Percentiles rank a stretch among this genome's conserved stretches.
These are phyloP conservation scores for Xylaria polymorpha DNA, from an alignment of 2,329 filamentous ascomycete species.

Conservation along the genomic window DNA sequence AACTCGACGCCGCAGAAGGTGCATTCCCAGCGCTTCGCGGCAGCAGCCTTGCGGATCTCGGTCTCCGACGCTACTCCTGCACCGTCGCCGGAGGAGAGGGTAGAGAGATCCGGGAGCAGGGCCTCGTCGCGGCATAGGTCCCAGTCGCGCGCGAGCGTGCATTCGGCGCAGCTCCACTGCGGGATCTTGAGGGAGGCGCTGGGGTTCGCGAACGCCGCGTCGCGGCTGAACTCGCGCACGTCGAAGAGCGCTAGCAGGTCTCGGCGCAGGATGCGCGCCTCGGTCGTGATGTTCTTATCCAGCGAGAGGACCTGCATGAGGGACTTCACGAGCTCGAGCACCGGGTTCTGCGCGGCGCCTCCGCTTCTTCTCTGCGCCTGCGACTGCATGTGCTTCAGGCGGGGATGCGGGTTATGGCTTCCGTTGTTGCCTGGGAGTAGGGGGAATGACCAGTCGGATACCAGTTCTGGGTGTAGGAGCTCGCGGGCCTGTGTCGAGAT, in stretches of 20 bases:
- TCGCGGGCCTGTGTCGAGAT: constrained; percentile 88
- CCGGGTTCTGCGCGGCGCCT: constrained; percentile 68
- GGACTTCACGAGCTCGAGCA: constrained; percentile 90
- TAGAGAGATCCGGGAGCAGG: constrained; percentile 68
- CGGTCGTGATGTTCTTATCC: constrained; percentile 89
- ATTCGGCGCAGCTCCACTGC: constrained; percentile 88
- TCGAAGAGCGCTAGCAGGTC: constrained; percentile 92
- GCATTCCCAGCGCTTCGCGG: constrained; percentile 75
- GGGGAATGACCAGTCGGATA: constrained; percentile 88
- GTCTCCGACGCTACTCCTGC: background rate
- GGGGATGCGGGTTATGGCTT: constrained; percentile 61
- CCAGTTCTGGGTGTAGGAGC: constrained; percentile 87
- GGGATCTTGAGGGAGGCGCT: constrained; percentile 77
- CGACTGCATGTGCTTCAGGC: constrained; percentile 32
- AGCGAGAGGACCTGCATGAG: constrained; percentile 93
- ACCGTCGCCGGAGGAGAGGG: constrained; percentile 13
- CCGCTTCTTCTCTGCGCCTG: constrained; percentile 50
- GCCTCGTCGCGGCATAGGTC: constrained; percentile 93
- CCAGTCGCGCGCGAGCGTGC: constrained; percentile 87
- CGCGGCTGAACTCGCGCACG: constrained; percentile 89
- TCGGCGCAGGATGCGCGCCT: constrained; percentile 87
- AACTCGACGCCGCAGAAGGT: constrained; percentile 79
- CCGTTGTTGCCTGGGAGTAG: constrained; percentile 73
- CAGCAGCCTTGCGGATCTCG: constrained; percentile 46
- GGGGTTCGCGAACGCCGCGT: constrained; percentile 89